Evolutionary conservation across 2,329 filamentous ascomycete genomes (phyloP).

Genomic region (Laburnicola sp.): DNA sequence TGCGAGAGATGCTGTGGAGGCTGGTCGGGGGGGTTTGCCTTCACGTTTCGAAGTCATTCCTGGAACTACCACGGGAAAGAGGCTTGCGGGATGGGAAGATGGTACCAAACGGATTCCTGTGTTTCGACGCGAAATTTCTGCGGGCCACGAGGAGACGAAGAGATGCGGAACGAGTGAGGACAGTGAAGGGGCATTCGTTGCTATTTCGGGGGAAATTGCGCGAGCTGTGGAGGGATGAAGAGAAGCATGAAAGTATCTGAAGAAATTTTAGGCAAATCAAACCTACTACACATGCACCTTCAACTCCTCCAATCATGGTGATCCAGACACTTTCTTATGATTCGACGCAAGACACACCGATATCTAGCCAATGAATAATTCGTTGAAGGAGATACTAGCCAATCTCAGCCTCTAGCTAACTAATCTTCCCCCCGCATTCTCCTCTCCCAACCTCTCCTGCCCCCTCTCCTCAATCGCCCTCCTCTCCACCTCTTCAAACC

Average conservation of each 20-base stretch:
- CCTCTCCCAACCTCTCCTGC: slow-evolving; percentile 15
- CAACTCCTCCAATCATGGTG: too few species aligned
- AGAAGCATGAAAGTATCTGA: too few species aligned
- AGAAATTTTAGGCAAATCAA: too few species aligned
- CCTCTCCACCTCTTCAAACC: slow-evolving; percentile 76
- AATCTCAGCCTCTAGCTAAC: neutral
- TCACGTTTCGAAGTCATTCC: neutral
- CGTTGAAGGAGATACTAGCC: too few species aligned
- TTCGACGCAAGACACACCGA: too few species aligned
- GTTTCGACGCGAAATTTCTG: neutral
- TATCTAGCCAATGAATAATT: too few species aligned
- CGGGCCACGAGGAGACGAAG: neutral
- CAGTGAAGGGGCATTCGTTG: neutral
- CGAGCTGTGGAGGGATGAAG: too few species aligned
- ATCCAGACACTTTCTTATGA: too few species aligned
- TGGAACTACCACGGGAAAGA: neutral
- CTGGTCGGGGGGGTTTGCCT: neutral
- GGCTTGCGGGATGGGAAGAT: neutral
- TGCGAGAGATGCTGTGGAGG: neutral
- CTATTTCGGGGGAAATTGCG: too few species aligned
- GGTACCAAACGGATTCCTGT: neutral
- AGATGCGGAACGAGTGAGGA: neutral
- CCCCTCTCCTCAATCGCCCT: slow-evolving; percentile 58
- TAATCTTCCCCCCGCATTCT: slow-evolving; percentile 14
- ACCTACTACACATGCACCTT: too few species aligned